Percentiles rank a stretch among this genome's conserved stretches.
Conservation (phyloP, 176 grass and related monocot genomes). For the Chrysopogon serrulatus region DNA sequence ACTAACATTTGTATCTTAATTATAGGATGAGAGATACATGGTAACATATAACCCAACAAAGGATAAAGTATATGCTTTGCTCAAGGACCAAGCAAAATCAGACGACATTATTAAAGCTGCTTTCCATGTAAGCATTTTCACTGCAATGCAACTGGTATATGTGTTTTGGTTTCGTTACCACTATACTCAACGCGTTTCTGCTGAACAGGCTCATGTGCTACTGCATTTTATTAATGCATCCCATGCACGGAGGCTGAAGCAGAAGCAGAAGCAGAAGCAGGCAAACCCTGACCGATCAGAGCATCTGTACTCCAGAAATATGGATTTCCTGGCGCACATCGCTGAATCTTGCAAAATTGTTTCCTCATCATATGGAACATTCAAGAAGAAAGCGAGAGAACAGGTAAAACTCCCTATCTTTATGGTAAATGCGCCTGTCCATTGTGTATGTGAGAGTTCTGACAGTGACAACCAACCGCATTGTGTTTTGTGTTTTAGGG, state of each 20-base stretch:
- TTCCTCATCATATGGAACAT: conserved; percentile 76
- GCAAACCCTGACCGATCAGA: conserved; percentile 40
- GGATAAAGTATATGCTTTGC: conserved; percentile 98
- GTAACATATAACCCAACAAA: conserved; percentile 94
- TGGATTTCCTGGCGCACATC: conserved; percentile 76
- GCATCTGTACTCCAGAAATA: conserved; percentile 28
- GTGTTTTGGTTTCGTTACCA: neutral
- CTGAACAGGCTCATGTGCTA: conserved; percentile 80
- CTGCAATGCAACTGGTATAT: neutral
- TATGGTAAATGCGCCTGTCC: conserved; percentile 5
- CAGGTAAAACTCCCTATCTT: conserved; percentile 50
- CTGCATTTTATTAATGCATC: conserved; percentile 81
- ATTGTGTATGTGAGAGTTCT: neutral
- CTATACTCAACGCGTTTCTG: neutral
- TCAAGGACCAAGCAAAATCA: conserved; percentile 98
- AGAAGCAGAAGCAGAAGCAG: conserved; percentile 33
- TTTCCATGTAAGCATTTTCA: conserved; percentile 75
- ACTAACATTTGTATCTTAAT: conserved; percentile 17
- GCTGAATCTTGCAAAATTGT: conserved; percentile 92
- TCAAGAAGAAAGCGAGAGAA: conserved; percentile 92
- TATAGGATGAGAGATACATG: conserved; percentile 91
- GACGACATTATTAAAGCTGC: conserved; percentile 97
- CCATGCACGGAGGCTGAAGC: conserved; percentile 39
- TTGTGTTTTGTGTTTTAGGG: conserved; percentile 50
- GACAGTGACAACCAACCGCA: conserved; percentile 13